Evolutionary conservation across 345 rosid species (phyloP), one percentile per base, ranked within the genome.

Genomic region (Bruguiera gymnorhiza): DNA sequence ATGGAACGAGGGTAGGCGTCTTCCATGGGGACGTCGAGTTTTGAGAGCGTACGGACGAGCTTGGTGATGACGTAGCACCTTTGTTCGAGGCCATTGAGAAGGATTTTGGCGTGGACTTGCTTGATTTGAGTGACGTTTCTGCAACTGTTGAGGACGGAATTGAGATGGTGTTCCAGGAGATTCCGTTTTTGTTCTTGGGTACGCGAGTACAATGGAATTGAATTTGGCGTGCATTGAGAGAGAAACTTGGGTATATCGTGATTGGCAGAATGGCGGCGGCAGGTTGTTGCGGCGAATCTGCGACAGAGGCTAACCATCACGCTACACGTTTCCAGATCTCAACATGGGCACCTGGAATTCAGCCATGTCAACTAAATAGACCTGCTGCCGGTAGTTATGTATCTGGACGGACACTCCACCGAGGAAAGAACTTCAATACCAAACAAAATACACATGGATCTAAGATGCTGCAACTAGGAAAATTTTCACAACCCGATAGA

Each of bases 31-130:
- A 81, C 70, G 15, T 72, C 78, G 75, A 87, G 78, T 34, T 78
- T 81, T 9, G 82, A 78, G 63, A 91, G 86, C 6, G 66, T 67
- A n/a, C 96, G 96, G 63, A 91, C 56, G 37, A 94, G 84, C 77
- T 87, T 89, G 65, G 96, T 62, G 85, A 87, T 56, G n/a, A 89
- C 75, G 72, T 77, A 93, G 78, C 88, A 83, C 70, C 78, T 82
- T 8, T 87, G 87, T 37, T 83, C 81, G 36, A 87, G 83, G 59
- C 82, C 85, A 15, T 62, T 56, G 2, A 65, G 78, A 72, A 89
- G 66, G 56, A 93, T 80, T 27, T 70, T 83, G 6, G 78, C 84
- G 63, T 90, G 98, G 43, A 84, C 61, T 76, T 89, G 91, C 70
- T 89, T 81, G 83, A 82, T 55, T 60, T 81, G 89, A 7, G 56